Percentiles rank a stretch among this genome's conserved stretches.
phyloP scores from a whole-genome alignment of 1,139 yeast species.

The Scheffersomyces titani region DNA sequence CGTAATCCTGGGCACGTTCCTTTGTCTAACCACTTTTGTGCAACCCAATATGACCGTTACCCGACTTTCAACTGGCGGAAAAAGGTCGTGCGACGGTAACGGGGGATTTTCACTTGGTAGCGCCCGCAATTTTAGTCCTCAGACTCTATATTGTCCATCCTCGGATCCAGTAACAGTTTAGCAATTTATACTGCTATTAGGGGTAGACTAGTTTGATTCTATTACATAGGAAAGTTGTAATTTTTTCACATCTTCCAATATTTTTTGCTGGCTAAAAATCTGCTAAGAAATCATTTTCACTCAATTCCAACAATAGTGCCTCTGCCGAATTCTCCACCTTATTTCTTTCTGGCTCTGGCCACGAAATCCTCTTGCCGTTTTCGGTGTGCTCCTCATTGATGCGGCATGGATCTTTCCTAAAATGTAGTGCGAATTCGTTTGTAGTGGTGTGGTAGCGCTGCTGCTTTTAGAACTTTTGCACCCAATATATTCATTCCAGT shows the following conservation, averaged over 20 bases:
- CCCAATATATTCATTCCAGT: no score
- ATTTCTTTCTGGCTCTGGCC: background rate
- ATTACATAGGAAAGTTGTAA: background rate
- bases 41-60: slow-evolving; percentile 10
- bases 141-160: background rate
- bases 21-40: slow-evolving; percentile 7
- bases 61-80: slow-evolving; percentile 10
- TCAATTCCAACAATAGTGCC: background rate
- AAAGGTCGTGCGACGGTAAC: background rate
- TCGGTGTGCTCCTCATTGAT: background rate
- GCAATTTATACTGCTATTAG: background rate
- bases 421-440: no score
- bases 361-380: background rate
- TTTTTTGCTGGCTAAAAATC: no score
- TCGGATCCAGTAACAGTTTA: background rate
- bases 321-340: background rate
- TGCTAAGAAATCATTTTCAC: no score
- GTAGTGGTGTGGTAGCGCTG: background rate
- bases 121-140: background rate
- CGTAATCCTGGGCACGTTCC: slow-evolving; percentile 9
- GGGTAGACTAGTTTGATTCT: background rate
- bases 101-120: background rate
- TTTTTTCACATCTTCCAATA: no score
- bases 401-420: background rate
- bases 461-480: background rate